Evolutionary conservation across 1,284 basidiomycete species (phyloP).

Genomic region (Cryptococcus sp.): DNA sequence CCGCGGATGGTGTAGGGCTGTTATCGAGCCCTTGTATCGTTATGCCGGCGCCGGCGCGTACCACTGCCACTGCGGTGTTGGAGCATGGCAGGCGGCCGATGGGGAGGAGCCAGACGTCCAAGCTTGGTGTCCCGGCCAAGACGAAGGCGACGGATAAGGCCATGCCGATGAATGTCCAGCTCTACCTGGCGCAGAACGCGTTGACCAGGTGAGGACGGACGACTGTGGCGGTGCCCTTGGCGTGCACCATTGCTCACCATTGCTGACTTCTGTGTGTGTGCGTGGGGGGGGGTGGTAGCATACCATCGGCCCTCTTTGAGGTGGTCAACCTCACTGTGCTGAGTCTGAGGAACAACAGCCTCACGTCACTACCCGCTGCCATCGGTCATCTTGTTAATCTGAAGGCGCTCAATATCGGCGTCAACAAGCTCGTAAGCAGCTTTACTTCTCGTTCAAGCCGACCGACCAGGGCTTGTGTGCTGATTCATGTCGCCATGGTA

Average conservation of each 20-base stretch:
- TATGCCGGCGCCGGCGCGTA: neutral
- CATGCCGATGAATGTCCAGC: conserved; percentile 14
- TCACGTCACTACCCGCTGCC: conserved; percentile 43
- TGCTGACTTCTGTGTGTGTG: neutral
- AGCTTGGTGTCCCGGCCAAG: too few relatives aligned
- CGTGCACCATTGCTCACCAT: too few relatives aligned
- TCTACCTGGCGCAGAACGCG: conserved; percentile 30
- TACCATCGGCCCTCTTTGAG: conserved; percentile 48
- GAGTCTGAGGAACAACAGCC: conserved; percentile 38
- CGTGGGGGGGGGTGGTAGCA: conserved; percentile 18
- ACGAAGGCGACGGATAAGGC: too few relatives aligned
- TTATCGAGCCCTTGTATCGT: conserved; percentile 7
- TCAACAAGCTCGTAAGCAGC: conserved; percentile 45
- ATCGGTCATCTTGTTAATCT: conserved; percentile 43
- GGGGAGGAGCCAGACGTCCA: conserved; percentile 32
- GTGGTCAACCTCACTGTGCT: conserved; percentile 43
- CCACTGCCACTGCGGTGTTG: neutral
- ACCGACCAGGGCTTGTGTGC: neutral
- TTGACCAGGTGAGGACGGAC: conserved; percentile 37
- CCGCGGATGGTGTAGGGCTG: neutral
- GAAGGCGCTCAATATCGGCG: conserved; percentile 46
- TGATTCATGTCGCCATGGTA: neutral
- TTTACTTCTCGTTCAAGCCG: neutral
- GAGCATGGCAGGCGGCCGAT: conserved; percentile 15
- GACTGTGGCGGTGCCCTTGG: too few relatives aligned